Evolutionary conservation across 1,284 basidiomycete genomes (phyloP).

Genomic region (Austropuccinia psidii): DNA sequence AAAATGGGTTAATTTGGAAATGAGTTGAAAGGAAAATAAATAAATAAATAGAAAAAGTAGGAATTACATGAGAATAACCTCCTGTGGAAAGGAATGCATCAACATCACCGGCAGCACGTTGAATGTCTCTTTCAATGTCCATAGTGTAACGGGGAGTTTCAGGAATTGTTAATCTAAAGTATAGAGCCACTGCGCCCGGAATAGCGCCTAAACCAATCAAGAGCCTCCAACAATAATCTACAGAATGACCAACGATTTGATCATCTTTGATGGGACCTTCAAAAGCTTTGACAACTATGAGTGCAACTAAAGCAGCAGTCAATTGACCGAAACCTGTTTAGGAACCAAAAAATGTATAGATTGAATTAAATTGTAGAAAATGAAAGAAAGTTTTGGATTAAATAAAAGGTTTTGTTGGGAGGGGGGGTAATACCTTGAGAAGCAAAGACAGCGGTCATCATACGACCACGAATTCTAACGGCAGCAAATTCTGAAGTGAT

Average conservation of each 20-base stretch:
- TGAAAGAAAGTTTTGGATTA: not conserved
- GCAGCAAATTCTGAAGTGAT: slow-evolving; percentile 64
- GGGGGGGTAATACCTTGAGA: not conserved
- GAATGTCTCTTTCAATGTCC: slow-evolving; percentile 76
- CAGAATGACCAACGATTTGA: slow-evolving; percentile 47
- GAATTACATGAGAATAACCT: slow-evolving; percentile 39
- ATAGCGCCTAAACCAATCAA: slow-evolving; percentile 52
- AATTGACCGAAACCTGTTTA: slow-evolving; percentile 52
- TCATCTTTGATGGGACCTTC: slow-evolving; percentile 57
- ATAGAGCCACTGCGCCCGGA: slow-evolving; percentile 50
- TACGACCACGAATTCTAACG: slow-evolving; percentile 62
- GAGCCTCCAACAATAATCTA: slow-evolving; percentile 53
- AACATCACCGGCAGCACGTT: slow-evolving; percentile 63
- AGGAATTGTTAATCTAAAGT: slow-evolving; percentile 53
- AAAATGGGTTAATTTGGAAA: slow-evolving; percentile 48
- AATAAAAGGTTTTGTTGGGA: not conserved
- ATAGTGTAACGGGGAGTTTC: slow-evolving; percentile 71
- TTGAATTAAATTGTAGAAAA: not conserved
- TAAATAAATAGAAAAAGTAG: slow-evolving; percentile 39
- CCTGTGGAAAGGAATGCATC: slow-evolving; percentile 58
- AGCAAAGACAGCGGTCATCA: slow-evolving; percentile 52
- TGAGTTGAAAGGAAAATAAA: not conserved
- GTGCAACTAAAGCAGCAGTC: slow-evolving; percentile 62
- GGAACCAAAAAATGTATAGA: slow-evolving; percentile 49
- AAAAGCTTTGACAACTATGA: slow-evolving; percentile 63